Base-by-base conservation (phyloP, 1,284 basidiomycete genomes). In the Polyporus tsugae region DNA sequence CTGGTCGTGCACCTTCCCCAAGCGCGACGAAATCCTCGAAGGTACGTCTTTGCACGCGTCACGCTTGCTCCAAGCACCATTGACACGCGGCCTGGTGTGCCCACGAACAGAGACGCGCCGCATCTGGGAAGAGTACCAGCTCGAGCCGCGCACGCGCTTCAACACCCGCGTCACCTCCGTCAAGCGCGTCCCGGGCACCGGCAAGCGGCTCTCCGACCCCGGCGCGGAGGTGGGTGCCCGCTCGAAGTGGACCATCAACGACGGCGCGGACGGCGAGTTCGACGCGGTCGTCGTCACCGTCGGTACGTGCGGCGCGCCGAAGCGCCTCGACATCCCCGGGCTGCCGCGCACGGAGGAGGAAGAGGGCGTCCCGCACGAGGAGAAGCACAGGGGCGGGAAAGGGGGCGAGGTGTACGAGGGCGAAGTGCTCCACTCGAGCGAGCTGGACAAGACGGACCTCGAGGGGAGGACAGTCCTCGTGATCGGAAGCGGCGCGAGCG, bases 401-500 rank as follows among this genome's bases (percentile, higher is more conserved):
- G 72, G 73, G 2, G 70, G 72, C 4, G 72, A 79, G 44, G 68
- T 74, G 7, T 86, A 82, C 74, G 74, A 77, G 55, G 84, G 85
- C 19, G 77, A 81, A 19, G 79, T 90, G n/a, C 73, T 88, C 2
- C 89, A 91, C 74, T 89, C 88, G 0, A 86, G 84, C 0, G 79
- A 88, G 71, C 83, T 90, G 11, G 78, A 81, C 62, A 78, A 77
- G 19, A 78, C 79, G 9, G 74, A 81, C 7, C 74, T 82, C 2
- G 75, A 80, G 9, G 87, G 83, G 0, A 89, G 88, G 78, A 83
- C 80, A 19, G 79, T 88, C 3, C 80, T 85, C 13, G 82, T 89
- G 2, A 80, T 91, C 33, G 89, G 89, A 0, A 85, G 85, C 49
- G 89, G 89, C 0, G 89, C 89, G 0, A 87, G 85, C 60, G 89